A percentile compares a stretch with the other conserved stretches of the same genome.
Conservation (phyloP, 306 rosid genomes). For the Vigna trinervia region DNA sequence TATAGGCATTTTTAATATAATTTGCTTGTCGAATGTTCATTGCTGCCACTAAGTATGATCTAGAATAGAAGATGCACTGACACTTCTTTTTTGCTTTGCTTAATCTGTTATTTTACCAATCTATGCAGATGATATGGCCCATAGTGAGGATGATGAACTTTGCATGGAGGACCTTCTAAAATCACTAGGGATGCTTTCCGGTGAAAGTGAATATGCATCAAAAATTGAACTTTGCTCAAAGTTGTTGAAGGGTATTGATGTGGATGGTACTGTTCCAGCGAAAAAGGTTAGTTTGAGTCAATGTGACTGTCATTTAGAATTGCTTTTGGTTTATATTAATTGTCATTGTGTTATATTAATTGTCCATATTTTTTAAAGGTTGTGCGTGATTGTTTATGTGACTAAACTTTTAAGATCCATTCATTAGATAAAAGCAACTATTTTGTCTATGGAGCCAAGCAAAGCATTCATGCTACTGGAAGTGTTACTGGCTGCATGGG, state of each 20-base stretch:
- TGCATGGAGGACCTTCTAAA: constrained; percentile 80
- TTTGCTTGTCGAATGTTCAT: neutral
- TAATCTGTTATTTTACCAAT: constrained; percentile 45
- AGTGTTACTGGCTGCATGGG: constrained; percentile 69
- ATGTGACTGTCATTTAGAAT: constrained; percentile 24
- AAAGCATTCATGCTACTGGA: constrained; percentile 72
- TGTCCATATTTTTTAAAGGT: constrained; percentile 24
- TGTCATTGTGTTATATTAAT: constrained; percentile 1
- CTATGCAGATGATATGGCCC: constrained; percentile 66
- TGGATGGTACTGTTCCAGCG: constrained; percentile 56
- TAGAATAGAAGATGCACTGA: constrained; percentile 29
- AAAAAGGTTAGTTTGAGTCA: constrained; percentile 63
- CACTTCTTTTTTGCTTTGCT: constrained; percentile 32
- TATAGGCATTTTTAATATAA: too few species aligned
- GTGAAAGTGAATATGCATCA: constrained; percentile 54
- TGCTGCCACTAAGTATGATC: constrained; percentile 19
- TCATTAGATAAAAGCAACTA: constrained; percentile 65
- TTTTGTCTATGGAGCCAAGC: constrained; percentile 60
- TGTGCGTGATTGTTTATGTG: constrained; percentile 23
- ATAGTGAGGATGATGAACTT: constrained; percentile 52
- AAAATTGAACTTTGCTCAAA: constrained; percentile 52
- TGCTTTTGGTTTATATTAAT: constrained; percentile 1
- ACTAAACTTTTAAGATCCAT: constrained; percentile 39
- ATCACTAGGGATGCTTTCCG: constrained; percentile 67
- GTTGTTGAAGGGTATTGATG: constrained; percentile 65